phyloP scores from a whole-genome alignment of 192 early-diverging fungal species.

The Coemansia sp. region DNA sequence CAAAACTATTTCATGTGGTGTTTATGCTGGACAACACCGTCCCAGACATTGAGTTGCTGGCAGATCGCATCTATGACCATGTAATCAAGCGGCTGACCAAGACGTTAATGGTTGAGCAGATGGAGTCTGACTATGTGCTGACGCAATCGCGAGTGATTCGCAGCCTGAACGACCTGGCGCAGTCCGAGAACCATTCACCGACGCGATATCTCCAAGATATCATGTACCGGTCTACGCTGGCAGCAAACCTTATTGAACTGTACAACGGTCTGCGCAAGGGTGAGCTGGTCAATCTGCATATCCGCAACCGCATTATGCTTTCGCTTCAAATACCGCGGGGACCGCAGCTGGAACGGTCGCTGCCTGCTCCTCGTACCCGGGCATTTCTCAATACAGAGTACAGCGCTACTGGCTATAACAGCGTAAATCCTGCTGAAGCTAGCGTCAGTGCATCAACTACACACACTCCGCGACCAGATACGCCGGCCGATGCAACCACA shows the following conservation, averaged over 20 bases:
- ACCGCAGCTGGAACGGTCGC: slow-evolving; percentile 35
- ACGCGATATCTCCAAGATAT: slow-evolving; percentile 33
- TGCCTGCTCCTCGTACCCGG: slow-evolving; percentile 20
- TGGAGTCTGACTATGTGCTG: slow-evolving; percentile 48
- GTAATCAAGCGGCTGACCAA: slow-evolving; percentile 49
- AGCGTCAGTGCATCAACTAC: slow-evolving; percentile 25
- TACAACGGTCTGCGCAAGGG: slow-evolving; percentile 48
- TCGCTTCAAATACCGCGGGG: slow-evolving; percentile 53
- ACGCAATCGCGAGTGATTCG: slow-evolving; percentile 48
- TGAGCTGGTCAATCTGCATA: slow-evolving; percentile 40
- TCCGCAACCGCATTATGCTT: slow-evolving; percentile 50
- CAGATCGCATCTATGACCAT: slow-evolving; percentile 48
- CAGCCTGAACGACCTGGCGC: slow-evolving; percentile 42
- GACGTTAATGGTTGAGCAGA: slow-evolving; percentile 54
- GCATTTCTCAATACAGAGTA: slow-evolving; percentile 16
- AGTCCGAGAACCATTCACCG: slow-evolving; percentile 20
- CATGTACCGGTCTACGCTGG: slow-evolving; percentile 27
- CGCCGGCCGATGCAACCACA: slow-evolving; percentile 21
- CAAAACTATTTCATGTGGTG: slow-evolving; percentile 46
- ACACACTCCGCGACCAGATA: slow-evolving; percentile 40
- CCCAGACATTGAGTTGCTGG: slow-evolving; percentile 36
- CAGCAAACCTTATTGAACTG: slow-evolving; percentile 37
- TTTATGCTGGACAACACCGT: slow-evolving; percentile 55
- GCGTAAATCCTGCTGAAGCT: slow-evolving; percentile 9
- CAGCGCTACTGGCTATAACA: slow-evolving; percentile 8